Evolutionary conservation across 2,329 filamentous ascomycete species (phyloP), one percentile per base, ranked within the genome.

Genomic region (Fusarium bactridioides): DNA sequence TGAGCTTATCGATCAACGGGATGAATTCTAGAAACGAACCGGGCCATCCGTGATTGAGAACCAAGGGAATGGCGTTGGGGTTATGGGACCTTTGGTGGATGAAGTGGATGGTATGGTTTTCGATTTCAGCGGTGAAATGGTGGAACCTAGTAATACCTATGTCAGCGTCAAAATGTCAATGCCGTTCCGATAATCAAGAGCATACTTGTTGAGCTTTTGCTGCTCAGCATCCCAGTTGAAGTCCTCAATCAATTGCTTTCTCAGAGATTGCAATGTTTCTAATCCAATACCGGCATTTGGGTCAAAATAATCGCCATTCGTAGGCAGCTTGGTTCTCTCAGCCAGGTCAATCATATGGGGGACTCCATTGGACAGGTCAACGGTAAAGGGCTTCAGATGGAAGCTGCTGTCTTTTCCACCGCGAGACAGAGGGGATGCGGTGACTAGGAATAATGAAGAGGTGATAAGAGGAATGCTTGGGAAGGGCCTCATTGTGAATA

Each of bases 161-260:
- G n/a, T 45, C 1, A 45, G 43, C 18, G 5, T 19, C 7, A 27
- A 9, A 12, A 10, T 0, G 5, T 13, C 7, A 27, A 25, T 15
- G 6, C 11, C 5, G 8, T 19, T 21, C 19, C 7, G 5, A 27
- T 27, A 4, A 15, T 2, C 8, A 21, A 13, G n/a, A 10, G 5
- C 43, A 21, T 45, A 45, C 43, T 45, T 15, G 10, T 45, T 45
- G 4, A 45, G 11, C 43, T 27, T 27, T 27, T 23, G 16, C 23
- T 45, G 43, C 43, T 45, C 25, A 27, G 25, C 5, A 0, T 45
- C 43, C 25, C 25, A 45, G 12, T 45, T 4, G 18, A 45, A 45
- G 0, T 45, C 13, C 3, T 45, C 18, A 12, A 45, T 27, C 18
- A 25, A 45, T 10, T 45, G 5, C 5, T 45, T 45, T 25, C 25